Base-by-base conservation (phyloP, 2,329 filamentous ascomycete genomes). In the Cercospora canescens region DNA sequence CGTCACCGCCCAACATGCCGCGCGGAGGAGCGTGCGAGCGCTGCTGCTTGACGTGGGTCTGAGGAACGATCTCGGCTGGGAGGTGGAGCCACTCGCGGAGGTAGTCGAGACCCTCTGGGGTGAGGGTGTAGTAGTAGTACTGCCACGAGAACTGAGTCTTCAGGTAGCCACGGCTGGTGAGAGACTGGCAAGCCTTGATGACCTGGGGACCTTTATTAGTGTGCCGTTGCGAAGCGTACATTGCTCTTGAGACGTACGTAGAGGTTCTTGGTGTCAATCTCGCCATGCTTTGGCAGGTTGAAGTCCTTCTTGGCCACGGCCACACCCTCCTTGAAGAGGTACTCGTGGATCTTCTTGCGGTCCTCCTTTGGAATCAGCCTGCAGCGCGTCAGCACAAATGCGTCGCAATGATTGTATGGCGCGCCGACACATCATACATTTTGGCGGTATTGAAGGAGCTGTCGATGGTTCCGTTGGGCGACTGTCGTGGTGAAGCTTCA, bases 141-240 rank as follows among this genome's bases (percentile, higher is more conserved):
- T 97, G 93, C 93, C 93, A 97, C 76, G 93, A 97, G 91, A 99
- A 99, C 85, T 96, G 95, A 78, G 95, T 99, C 92, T 99, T 99
- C 86, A 99, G 89, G 85, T 92, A 98, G 82, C 94, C 94, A 83
- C 95, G 94, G 77, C 94, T 97, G 87, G 90, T 96, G 81, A 99
- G 90, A 73, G 95, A 99, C 88, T 99, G 95, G 86, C 89, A 91
- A 80, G 95, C 95, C 90, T 99, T 99, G 89, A 99, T 92, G 83
- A 98, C 85, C 85, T 87, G 71, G 18, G 41, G 6, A 35, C 3
- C 26, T n/a, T 34, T 58, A 66, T 71, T 45, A 69, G 57, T 50
- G 35, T 39, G 28, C 14, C 3, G 26, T 24, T 52, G 34, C 24
- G 30, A 32, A 61, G 6, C 32, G 24, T 18, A 4, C 9, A 30